phyloP scores from a whole-genome alignment of 129 eudicot species.

The Chrysanthemum makinoi region DNA sequence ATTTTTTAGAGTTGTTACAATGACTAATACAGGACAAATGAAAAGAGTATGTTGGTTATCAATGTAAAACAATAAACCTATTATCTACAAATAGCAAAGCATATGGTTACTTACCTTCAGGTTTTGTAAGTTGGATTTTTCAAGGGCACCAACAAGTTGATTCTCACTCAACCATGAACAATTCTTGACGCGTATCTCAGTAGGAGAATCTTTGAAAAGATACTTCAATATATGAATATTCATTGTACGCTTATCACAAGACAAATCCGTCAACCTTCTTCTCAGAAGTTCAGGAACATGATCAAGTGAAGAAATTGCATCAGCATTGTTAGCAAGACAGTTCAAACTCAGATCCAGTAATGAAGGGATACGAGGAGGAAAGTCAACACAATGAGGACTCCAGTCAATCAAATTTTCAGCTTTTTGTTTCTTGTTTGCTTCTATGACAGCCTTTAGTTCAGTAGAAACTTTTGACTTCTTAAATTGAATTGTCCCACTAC shows the following conservation, averaged over 20 bases:
- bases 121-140: slow-evolving; percentile 31
- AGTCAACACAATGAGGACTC: slow-evolving; percentile 30
- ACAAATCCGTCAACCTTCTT: slow-evolving; percentile 32
- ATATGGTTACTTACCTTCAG: slow-evolving; percentile 33
- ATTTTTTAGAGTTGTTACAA: no score
- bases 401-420: slow-evolving; percentile 40
- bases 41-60: no score
- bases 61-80: no score
- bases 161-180: slow-evolving; percentile 52
- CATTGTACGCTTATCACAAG: slow-evolving; percentile 51
- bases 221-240: slow-evolving; percentile 33
- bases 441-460: slow-evolving; percentile 34
- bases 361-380: slow-evolving; percentile 39
- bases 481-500: not conserved
- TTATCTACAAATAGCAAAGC: slow-evolving; percentile 3
- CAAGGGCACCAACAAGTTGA: slow-evolving; percentile 32
- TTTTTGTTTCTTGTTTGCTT: slow-evolving; percentile 21
- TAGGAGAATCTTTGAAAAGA: slow-evolving; percentile 43
- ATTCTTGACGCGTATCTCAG: slow-evolving; percentile 52
- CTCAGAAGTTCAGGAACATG: slow-evolving; percentile 40
- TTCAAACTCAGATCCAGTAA: slow-evolving; percentile 47
- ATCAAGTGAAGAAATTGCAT: slow-evolving; percentile 45
- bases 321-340: slow-evolving; percentile 49
- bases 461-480: slow-evolving; percentile 28
- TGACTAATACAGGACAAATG: no score